Conservation (phyloP, 23 red algal species). For the Pyropia yezoensis region DNA sequence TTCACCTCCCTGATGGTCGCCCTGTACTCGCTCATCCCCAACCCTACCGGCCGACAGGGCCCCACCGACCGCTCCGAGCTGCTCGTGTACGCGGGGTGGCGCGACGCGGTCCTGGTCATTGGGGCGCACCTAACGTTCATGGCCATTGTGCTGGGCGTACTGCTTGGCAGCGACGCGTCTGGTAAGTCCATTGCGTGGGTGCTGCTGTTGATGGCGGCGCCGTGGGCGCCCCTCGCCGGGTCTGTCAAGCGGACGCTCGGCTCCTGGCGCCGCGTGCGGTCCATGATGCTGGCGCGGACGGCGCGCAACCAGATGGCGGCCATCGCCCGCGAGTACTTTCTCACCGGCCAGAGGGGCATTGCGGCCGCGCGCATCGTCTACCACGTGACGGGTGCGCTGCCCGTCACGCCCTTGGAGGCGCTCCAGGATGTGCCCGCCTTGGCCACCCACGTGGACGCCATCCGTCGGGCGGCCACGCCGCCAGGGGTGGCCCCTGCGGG, state of each 20-base stretch:
- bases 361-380: slow-evolving; percentile 11
- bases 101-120: slow-evolving; percentile 4
- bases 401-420: not conserved
- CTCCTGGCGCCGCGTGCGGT: slow-evolving; percentile 12
- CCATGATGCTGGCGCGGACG: slow-evolving; percentile 12
- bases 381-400: not conserved
- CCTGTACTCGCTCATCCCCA: slow-evolving; percentile 23
- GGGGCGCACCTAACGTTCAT: slow-evolving; percentile 4
- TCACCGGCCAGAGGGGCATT: slow-evolving; percentile 21
- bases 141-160: slow-evolving; percentile 2
- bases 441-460: not conserved
- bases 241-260: slow-evolving; percentile 14
- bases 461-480: not conserved
- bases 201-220: slow-evolving; percentile 21
- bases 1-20: slow-evolving; percentile 17
- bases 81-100: slow-evolving; percentile 30
- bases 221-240: slow-evolving; percentile 37
- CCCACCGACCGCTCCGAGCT: slow-evolving; percentile 16
- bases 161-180: too few species aligned
- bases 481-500: not conserved
- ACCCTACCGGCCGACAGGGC: slow-evolving; percentile 24
- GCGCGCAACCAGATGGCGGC: slow-evolving; percentile 30
- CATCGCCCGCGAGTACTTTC: slow-evolving; percentile 28
- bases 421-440: not conserved
- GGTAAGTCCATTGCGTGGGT: slow-evolving; percentile 4